phyloP scores from a whole-genome alignment of 2,329 filamentous ascomycete species.

The Xylariaceae sp. region DNA sequence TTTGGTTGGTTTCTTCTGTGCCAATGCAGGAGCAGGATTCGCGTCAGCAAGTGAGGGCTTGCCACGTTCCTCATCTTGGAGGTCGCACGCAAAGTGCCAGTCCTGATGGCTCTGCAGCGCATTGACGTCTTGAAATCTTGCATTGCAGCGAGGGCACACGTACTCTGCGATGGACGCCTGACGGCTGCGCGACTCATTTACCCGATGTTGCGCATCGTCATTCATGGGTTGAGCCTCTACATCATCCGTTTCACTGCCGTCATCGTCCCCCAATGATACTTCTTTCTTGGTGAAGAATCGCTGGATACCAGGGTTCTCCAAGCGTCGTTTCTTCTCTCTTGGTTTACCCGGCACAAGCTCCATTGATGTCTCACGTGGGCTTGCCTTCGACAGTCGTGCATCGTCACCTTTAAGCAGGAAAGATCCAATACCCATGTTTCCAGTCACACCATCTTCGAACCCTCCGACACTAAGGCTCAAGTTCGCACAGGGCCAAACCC shows the following conservation, averaged over 20 bases:
- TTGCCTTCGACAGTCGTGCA: slow-evolving; percentile 49
- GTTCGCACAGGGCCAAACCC: slow-evolving; percentile 88
- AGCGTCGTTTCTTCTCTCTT: slow-evolving; percentile 41
- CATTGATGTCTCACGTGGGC: slow-evolving; percentile 24
- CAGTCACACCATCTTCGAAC: slow-evolving; percentile 81
- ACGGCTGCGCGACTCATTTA: slow-evolving; percentile 27
- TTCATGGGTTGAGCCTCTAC: slow-evolving; percentile 14
- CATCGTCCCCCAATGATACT: slow-evolving; percentile 29
- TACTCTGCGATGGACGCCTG: slow-evolving; percentile 36
- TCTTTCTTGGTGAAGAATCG: slow-evolving; percentile 51
- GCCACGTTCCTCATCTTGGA: slow-evolving; percentile 63
- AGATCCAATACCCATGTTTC: slow-evolving; percentile 79
- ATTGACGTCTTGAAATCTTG: slow-evolving; percentile 53
- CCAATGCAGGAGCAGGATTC: slow-evolving; percentile 33
- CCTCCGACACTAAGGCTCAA: slow-evolving; percentile 84
- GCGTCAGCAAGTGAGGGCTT: slow-evolving; percentile 40
- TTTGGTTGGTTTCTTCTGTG: slow-evolving; percentile 36
- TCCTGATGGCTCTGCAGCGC: slow-evolving; percentile 75
- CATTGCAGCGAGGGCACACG: slow-evolving; percentile 63
- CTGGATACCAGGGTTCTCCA: slow-evolving; percentile 50
- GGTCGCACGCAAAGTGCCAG: slow-evolving; percentile 89
- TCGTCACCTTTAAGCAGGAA: slow-evolving; percentile 79
- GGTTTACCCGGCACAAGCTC: slow-evolving; percentile 30
- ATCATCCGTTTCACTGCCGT: slow-evolving; percentile 22
- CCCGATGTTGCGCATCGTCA: slow-evolving; percentile 20